A percentile compares a stretch with the other conserved stretches of the same genome.
These are phyloP conservation scores for Arthrinium puccinioides DNA, from an alignment of 2,329 filamentous ascomycete genomes.

Conservation along the genomic window DNA sequence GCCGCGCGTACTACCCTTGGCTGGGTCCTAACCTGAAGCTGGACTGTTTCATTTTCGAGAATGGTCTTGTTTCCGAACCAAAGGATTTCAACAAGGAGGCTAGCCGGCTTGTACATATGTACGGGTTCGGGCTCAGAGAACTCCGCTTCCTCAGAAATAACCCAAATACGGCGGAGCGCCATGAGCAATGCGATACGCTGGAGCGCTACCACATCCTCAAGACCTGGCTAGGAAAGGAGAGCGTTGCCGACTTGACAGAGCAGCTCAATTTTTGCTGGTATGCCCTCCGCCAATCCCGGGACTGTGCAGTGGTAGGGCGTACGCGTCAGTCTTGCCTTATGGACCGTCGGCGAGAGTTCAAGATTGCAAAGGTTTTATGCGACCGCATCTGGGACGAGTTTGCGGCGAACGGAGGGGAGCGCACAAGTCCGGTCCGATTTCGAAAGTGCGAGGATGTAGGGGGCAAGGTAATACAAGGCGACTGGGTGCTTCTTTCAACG, in stretches of 20 bases:
- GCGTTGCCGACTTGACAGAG: slow-evolving; percentile 2
- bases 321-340: background rate
- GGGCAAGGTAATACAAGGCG: background rate
- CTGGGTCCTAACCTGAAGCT: background rate
- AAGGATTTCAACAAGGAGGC: background rate
- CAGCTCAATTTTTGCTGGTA: slow-evolving; percentile 2
- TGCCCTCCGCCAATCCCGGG: background rate
- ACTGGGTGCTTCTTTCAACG: background rate
- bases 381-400: slow-evolving; percentile 2
- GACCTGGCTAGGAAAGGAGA: background rate
- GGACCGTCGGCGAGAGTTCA: slow-evolving; percentile 5
- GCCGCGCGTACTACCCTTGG: background rate
- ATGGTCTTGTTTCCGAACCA: background rate
- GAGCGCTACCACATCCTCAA: slow-evolving; percentile 3
- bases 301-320: background rate
- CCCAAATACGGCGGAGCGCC: background rate
- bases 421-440: background rate
- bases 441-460: background rate
- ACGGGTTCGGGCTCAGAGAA: slow-evolving; percentile 4
- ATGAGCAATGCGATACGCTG: slow-evolving; percentile 1
- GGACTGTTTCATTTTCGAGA: background rate
- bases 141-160: slow-evolving; percentile 2
- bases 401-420: background rate
- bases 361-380: slow-evolving; percentile 4
- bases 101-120: slow-evolving; percentile 2